Evolutionary conservation across 139 green algal genomes (phyloP).

Genomic region (Klebsormidium nitens): DNA sequence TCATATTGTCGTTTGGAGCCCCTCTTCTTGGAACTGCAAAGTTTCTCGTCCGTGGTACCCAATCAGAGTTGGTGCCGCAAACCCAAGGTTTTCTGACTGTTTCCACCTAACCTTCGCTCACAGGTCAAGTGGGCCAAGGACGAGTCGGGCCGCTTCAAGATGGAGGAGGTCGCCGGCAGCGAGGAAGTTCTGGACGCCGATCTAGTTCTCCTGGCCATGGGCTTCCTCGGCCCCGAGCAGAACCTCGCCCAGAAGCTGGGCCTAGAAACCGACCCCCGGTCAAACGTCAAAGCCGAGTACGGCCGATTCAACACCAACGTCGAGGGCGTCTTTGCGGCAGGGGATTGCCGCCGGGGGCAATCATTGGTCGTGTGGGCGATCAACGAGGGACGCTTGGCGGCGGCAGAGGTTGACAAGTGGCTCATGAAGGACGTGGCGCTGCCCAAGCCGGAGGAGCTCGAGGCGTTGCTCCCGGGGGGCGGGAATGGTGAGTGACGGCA

Average conservation of each 20-base stretch:
- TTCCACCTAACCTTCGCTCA: not conserved
- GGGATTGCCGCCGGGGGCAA: constrained; percentile 82
- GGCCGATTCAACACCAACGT: constrained; percentile 81
- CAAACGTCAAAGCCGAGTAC: constrained; percentile 93
- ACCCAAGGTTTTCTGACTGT: too few relatives aligned
- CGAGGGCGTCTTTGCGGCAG: constrained; percentile 88
- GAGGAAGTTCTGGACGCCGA: constrained; percentile 76
- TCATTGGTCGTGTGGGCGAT: constrained; percentile 82
- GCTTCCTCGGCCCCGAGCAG: constrained; percentile 90
- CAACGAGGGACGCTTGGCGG: constrained; percentile 77
- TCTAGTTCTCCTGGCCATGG: constrained; percentile 91
- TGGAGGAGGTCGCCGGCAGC: constrained; percentile 68
- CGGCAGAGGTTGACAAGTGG: constrained; percentile 64
- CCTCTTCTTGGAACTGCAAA: too few relatives aligned
- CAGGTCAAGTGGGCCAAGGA: constrained; percentile 39
- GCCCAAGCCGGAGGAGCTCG: too few relatives aligned
- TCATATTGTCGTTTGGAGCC: too few relatives aligned
- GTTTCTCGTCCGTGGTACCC: too few relatives aligned
- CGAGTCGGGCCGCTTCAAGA: constrained; percentile 38
- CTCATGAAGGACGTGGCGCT: constrained; percentile 29
- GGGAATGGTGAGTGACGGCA: constrained; percentile 4
- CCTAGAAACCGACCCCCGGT: constrained; percentile 68
- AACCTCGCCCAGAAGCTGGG: constrained; percentile 54
- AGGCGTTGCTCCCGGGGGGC: not conserved
- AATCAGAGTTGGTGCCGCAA: too few relatives aligned